phyloP scores from a whole-genome alignment of 169 alveolate species.

The Cryptosporidium bovis region DNA sequence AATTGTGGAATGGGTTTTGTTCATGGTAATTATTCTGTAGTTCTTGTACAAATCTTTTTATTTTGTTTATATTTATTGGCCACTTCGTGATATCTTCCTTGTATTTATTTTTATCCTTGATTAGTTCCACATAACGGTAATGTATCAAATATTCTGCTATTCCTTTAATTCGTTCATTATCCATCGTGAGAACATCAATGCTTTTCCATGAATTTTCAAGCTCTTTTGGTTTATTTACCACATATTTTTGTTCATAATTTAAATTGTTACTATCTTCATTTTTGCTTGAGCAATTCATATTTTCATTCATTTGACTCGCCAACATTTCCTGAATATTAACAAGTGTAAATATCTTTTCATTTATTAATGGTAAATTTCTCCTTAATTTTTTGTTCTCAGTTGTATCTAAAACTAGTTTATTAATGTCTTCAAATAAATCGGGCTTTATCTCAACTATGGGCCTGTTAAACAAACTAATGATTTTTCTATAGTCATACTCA shows the following conservation, averaged over 20 bases:
- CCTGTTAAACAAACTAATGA: constrained; percentile 25
- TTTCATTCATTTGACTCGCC: not conserved
- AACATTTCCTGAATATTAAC: constrained; percentile 14
- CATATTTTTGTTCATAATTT: not conserved
- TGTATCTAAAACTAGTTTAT: not conserved
- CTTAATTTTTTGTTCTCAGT: not conserved
- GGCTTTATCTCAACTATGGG: constrained; percentile 26
- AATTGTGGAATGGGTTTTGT: constrained; percentile 57
- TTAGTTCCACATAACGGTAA: constrained; percentile 16
- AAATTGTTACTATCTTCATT: not conserved
- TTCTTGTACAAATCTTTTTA: constrained; percentile 39
- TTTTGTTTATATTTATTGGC: constrained; percentile 16
- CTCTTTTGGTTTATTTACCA: constrained; percentile 6
- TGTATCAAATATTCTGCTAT: constrained; percentile 20
- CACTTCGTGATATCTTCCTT: constrained; percentile 44
- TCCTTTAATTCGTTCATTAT: not conserved
- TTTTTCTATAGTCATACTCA: constrained; percentile 6
- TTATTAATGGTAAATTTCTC: not conserved
- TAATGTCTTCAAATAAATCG: constrained; percentile 2
- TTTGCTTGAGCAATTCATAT: not conserved
- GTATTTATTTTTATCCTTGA: constrained; percentile 32
- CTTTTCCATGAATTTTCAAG: constrained; percentile 35
- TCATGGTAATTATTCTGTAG: constrained; percentile 22
- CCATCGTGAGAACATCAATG: constrained; percentile 23
- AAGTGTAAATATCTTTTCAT: not conserved